Conservation (phyloP, 805 yeast species). For the Spencermartinsiella europaea region DNA sequence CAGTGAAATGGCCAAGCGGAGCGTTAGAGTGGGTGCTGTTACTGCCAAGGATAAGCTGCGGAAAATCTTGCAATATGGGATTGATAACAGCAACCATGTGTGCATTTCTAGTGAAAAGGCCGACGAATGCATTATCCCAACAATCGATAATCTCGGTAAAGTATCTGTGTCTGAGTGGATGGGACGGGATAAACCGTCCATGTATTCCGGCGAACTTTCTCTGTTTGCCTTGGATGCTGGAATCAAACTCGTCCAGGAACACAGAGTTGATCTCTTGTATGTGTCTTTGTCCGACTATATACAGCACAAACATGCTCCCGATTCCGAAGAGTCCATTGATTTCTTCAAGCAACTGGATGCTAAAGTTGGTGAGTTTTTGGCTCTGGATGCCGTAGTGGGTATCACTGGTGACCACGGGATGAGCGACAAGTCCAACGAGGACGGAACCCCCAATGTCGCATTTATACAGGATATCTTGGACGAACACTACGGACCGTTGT, state of each 20-base stretch:
- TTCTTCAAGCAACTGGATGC: constrained; percentile 3
- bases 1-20: constrained; percentile 1
- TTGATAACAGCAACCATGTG: constrained; percentile 1
- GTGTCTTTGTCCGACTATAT: constrained; percentile 8
- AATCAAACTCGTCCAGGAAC: constrained; percentile 4
- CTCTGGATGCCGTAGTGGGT: constrained; percentile 7
- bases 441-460: constrained; percentile 6
- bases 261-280: constrained; percentile 4
- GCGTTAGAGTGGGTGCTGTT: constrained; percentile 2
- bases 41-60: constrained; percentile 9
- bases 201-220: constrained; percentile 9
- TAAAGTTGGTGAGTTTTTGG: constrained; percentile 6
- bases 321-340: constrained; percentile 7
- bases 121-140: constrained; percentile 2
- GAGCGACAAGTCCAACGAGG: constrained; percentile 9
- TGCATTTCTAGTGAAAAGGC: constrained; percentile 8
- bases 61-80: constrained; percentile 2
- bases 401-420: constrained; percentile 12
- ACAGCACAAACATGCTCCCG: constrained; percentile 12
- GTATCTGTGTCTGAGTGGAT: constrained; percentile 4
- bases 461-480: constrained; percentile 9
- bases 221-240: constrained; percentile 8
- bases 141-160: constrained; percentile 1
- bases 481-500: constrained; percentile 1
- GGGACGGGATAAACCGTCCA: constrained; percentile 1